Conservation (phyloP, 2,329 filamentous ascomycete genomes). For the Stemphylium vesicarium region DNA sequence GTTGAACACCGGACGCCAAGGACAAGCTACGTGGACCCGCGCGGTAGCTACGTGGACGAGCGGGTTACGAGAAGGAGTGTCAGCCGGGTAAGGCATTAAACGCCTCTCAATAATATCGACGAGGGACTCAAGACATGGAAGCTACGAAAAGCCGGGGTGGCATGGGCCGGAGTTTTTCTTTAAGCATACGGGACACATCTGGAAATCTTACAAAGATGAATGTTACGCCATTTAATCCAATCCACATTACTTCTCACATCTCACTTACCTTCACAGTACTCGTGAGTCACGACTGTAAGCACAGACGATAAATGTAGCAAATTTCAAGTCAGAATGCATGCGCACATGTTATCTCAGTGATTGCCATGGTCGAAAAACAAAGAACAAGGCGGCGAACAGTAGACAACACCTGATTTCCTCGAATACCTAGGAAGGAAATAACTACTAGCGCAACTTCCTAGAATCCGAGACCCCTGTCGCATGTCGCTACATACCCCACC, state of each 20-base stretch:
- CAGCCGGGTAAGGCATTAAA: constrained; percentile 30
- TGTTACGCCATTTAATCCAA: too few species aligned
- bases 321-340: too few species aligned
- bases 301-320: too few species aligned
- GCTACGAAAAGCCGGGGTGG: neutral
- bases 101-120: neutral
- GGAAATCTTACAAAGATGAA: too few species aligned
- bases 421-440: neutral
- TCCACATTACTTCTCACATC: too few species aligned
- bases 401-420: too few species aligned
- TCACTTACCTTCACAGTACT: too few species aligned
- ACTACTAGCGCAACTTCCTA: neutral
- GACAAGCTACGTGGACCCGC: constrained; percentile 32
- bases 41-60: constrained; percentile 37
- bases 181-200: too few species aligned
- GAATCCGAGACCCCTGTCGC: neutral
- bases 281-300: too few species aligned
- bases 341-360: too few species aligned
- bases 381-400: too few species aligned
- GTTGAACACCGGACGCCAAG: constrained; percentile 33
- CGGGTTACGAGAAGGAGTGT: constrained; percentile 37
- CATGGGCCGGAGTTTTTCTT: neutral
- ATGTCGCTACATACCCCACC: neutral
- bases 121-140: neutral
- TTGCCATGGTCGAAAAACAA: too few species aligned